Evolutionary conservation across 768 basidiomycete genomes (phyloP).

Genomic region (Hygrocybe coccinea): DNA sequence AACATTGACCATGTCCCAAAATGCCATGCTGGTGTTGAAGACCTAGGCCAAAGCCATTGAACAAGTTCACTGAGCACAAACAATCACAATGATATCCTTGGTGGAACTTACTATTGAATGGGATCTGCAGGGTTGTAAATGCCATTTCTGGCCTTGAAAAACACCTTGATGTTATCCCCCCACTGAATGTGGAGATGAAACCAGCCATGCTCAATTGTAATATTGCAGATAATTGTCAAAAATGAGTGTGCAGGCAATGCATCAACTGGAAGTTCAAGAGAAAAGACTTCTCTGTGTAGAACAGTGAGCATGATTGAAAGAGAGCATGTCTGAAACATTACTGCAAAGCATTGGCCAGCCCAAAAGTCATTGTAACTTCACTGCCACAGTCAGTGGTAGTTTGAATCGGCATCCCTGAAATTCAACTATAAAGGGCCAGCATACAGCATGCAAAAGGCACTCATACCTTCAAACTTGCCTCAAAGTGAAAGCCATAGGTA

Average conservation of each 20-base stretch:
- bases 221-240: conserved; percentile 24
- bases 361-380: conserved; percentile 26
- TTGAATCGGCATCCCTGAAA: conserved; percentile 30
- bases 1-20: background rate
- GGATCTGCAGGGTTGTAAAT: conserved; percentile 20
- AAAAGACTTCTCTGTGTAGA: conserved; percentile 22
- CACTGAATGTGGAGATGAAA: conserved; percentile 21
- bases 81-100: background rate
- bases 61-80: conserved; percentile 19
- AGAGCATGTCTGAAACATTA: conserved; percentile 3
- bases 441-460: background rate
- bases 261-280: conserved; percentile 12
- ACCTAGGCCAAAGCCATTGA: conserved; percentile 28
- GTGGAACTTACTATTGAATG: conserved; percentile 1
- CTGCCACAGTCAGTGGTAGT: conserved; percentile 30
- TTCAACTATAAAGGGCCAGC: background rate
- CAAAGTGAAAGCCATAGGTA: conserved; percentile 26
- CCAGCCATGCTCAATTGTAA: conserved; percentile 30
- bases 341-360: conserved; percentile 26
- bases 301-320: background rate
- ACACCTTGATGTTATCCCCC: conserved; percentile 26
- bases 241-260: conserved; percentile 8
- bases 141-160: conserved; percentile 16
- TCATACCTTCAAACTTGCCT: conserved; percentile 20
- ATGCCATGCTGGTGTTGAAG: background rate